phyloP scores from a whole-genome alignment of 2,329 filamentous ascomycete genomes.

The Alternaria viburni region DNA sequence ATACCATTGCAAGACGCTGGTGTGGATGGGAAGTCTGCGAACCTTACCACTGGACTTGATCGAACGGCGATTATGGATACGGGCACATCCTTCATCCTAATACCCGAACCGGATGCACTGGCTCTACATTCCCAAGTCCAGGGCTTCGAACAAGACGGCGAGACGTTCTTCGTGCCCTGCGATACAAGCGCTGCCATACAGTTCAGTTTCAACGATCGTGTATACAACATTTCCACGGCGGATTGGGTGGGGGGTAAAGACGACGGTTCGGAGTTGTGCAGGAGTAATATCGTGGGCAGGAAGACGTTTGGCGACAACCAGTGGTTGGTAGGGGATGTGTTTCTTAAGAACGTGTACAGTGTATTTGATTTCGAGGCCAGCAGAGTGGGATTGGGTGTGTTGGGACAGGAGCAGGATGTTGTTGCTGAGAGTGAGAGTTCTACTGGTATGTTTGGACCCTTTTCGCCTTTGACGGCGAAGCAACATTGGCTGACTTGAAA shows the following conservation, averaged over 20 bases:
- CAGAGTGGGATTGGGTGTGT: constrained; percentile 62
- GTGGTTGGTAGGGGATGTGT: constrained; percentile 86
- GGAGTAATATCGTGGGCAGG: constrained; percentile 77
- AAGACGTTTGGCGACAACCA: constrained; percentile 66
- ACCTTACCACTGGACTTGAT: constrained; percentile 44
- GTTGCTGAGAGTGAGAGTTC: neutral
- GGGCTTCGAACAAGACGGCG: constrained; percentile 62
- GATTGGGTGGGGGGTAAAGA: constrained; percentile 70
- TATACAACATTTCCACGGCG: constrained; percentile 69
- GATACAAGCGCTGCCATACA: constrained; percentile 65
- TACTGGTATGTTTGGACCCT: constrained; percentile 9
- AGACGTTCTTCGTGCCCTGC: constrained; percentile 77
- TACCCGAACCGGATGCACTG: constrained; percentile 70
- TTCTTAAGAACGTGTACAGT: constrained; percentile 87
- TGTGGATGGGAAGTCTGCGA: constrained; percentile 62
- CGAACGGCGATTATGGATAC: constrained; percentile 79
- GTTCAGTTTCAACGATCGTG: constrained; percentile 71
- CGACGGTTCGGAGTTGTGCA: constrained; percentile 48
- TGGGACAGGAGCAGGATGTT: constrained; percentile 14
- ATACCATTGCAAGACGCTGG: constrained; percentile 71
- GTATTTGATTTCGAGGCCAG: constrained; percentile 79
- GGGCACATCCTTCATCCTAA: constrained; percentile 80
- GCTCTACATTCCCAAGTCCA: constrained; percentile 72
- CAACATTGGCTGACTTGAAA: neutral
- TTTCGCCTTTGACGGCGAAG: neutral